phyloP scores from a whole-genome alignment of 331 rosid genomes.

The Prunus yedoensis region DNA sequence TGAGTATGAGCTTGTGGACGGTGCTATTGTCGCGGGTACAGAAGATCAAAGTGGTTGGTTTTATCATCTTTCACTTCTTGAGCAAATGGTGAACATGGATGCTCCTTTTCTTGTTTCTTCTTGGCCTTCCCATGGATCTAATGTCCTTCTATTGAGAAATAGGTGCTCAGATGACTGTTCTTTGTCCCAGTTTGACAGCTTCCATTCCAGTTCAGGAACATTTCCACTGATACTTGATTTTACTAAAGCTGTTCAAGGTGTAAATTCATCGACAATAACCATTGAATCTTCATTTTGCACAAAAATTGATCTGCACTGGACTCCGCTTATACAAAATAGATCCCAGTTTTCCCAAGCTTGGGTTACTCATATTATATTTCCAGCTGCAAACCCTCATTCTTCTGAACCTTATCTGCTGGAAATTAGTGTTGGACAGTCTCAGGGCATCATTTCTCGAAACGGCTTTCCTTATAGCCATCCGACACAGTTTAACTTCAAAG shows the following conservation, averaged over 20 bases:
- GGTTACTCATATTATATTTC: constrained; percentile 53
- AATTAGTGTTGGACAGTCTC: constrained; percentile 54
- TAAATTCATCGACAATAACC: constrained; percentile 62
- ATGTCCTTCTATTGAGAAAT: constrained; percentile 39
- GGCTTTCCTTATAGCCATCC: constrained; percentile 47
- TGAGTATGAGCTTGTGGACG: constrained; percentile 62
- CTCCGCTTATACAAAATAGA: constrained; percentile 56
- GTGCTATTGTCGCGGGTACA: constrained; percentile 58
- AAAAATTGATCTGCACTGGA: constrained; percentile 56
- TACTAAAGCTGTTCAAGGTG: constrained; percentile 75
- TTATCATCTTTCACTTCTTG: constrained; percentile 93
- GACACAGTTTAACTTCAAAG: constrained; percentile 52
- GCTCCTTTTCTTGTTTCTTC: constrained; percentile 70
- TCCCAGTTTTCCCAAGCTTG: constrained; percentile 58
- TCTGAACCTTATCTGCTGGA: constrained; percentile 47
- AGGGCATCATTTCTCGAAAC: constrained; percentile 59
- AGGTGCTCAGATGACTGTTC: constrained; percentile 29
- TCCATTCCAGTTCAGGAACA: constrained; percentile 40
- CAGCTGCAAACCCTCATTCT: constrained; percentile 32
- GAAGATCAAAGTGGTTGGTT: constrained; percentile 91
- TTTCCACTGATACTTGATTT: constrained; percentile 69
- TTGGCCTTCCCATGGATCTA: constrained; percentile 74
- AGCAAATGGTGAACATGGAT: constrained; percentile 70
- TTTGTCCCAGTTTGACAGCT: constrained; percentile 38
- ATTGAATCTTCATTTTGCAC: constrained; percentile 50